Base-by-base conservation (phyloP, 176 grass and related monocot species). In the Alloteropsis semialata region DNA sequence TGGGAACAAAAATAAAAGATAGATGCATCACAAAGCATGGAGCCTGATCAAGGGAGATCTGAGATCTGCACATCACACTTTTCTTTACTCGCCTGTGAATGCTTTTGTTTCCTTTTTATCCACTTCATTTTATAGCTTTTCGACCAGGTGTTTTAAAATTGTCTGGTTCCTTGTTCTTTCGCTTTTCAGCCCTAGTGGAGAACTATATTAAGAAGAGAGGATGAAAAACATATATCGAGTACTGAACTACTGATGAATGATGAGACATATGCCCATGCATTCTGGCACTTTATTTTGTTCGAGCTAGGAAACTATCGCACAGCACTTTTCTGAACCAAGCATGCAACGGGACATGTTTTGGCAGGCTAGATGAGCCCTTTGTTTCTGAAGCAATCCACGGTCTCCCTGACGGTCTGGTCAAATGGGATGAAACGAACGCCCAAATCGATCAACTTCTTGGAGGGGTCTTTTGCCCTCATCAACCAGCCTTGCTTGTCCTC, bases 401-500 rank as follows among this genome's bases (percentile, higher is more conserved):
- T 82, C 15, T 93, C 85, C 58, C 69, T 82, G 28, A 90, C 84
- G 56, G 77, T 75, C 63, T 74, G 63, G 6, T 89, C 87, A 1
- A 87, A 39, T 0, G 80, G 76, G 45, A 21, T 82, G 81, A 91
- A 94, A 37, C 17, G 9, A 64, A 94, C 79, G 44, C 89, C 89
- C 76, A 89, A 11, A 34, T 91, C 43, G n/a, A 89, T 78, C 76
- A 89, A 37, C 37, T 94, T 91, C 71, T 82, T 91, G 19, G 89
- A 86, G 13, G 80, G 70, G 39, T 19, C 58, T 81, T 87, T 83
- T 3, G 57, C 46, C 38, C 79, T 81, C 28, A 82, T 49, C n/a
- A 94, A 8, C 92, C 89, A 94, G 6, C 33, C 60, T 59, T 87
- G 86, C 27, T 89, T 94, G 41, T 94, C 86, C 64, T 91, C 89